These are phyloP conservation scores for Hylodesmum podocarpum DNA, from an alignment of 306 rosid genomes.

Conservation along the genomic window DNA sequence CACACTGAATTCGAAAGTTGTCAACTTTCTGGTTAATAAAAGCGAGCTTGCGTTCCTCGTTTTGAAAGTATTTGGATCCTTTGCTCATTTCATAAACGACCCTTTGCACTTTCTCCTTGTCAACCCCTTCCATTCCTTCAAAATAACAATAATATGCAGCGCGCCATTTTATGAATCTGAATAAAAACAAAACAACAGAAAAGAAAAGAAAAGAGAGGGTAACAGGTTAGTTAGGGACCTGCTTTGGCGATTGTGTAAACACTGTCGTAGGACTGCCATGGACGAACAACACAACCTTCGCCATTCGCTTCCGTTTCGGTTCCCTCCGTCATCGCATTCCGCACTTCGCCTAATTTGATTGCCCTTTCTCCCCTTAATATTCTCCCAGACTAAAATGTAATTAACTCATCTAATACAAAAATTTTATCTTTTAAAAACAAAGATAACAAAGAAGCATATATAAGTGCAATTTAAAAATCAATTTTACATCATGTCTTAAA, in stretches of 20 bases:
- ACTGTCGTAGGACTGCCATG: slow-evolving; percentile 88
- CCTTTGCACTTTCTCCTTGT: slow-evolving; percentile 89
- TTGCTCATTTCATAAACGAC: slow-evolving; percentile 89
- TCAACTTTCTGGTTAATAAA: slow-evolving; percentile 70
- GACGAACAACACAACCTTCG: slow-evolving; percentile 54
- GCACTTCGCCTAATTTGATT: not conserved
- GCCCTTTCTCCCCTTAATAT: not conserved
- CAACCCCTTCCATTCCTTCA: slow-evolving; percentile 93
- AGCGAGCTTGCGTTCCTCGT: slow-evolving; percentile 87
- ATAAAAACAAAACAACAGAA: not conserved
- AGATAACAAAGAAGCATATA: no score
- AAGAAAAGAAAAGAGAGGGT: not conserved
- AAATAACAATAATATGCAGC: not conserved
- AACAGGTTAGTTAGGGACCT: slow-evolving; percentile 36
- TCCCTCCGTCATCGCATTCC: slow-evolving; percentile 40
- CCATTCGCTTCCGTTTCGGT: slow-evolving; percentile 28
- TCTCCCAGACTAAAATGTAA: not conserved
- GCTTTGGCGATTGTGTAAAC: slow-evolving; percentile 93
- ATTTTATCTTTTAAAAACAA: no score
- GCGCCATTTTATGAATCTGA: not conserved
- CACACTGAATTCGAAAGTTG: slow-evolving; percentile 53
- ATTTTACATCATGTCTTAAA: no score
- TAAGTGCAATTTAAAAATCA: no score
- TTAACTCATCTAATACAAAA: not conserved
- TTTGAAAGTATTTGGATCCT: slow-evolving; percentile 89